Evolutionary conservation across 2,329 filamentous ascomycete species (phyloP), one percentile per base, ranked within the genome.

Genomic region (Penicillium brasilianum): DNA sequence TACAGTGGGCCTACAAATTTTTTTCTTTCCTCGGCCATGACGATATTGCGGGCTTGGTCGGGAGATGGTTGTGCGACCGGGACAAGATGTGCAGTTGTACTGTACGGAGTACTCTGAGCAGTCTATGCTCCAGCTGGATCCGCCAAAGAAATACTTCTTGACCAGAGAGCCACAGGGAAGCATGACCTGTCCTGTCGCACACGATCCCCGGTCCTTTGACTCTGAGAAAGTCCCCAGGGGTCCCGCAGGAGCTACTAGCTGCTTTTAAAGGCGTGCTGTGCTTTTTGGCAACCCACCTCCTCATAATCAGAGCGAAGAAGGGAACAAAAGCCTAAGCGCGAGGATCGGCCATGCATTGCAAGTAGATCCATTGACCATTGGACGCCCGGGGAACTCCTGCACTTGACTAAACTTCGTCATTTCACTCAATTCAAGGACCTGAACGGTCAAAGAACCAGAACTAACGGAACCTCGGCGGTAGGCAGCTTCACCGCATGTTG

Each of bases 401-500:
- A 48, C 22, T 48, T 13, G 13, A 48, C 22, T 28, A n/a, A 48
- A 48, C n/a, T n/a, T 13, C 22, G 14, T 46, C 2, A 46, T 25
- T 10, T 20, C 18, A 50, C 10, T 34, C 30, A 34, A 50, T 48
- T 48, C 22, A 28, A 48, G 44, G 16, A 48, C 25, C 22, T 30
- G 44, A 34, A 34, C 46, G 28, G 46, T 7, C 46, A 50, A 18
- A 50, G 46, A 10, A 50, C n/a, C 9, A 25, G 13, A 52, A n/a
- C 34, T 28, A 53, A 59, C 56, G 50, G 46, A 30, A 63, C 66
- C 62, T 65, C 60, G 57, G 62, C 52, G 51, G 56, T 25, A 41
- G 55, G 39, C 55, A 63, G 65, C 65, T 63, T 66, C 66, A 69
- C 66, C 66, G 66, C 66, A 67, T 67, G 43, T 69, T 68, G 63